Evolutionary conservation across 805 yeast genomes (phyloP).

Genomic region (Cyberlindnera xylosilytica): DNA sequence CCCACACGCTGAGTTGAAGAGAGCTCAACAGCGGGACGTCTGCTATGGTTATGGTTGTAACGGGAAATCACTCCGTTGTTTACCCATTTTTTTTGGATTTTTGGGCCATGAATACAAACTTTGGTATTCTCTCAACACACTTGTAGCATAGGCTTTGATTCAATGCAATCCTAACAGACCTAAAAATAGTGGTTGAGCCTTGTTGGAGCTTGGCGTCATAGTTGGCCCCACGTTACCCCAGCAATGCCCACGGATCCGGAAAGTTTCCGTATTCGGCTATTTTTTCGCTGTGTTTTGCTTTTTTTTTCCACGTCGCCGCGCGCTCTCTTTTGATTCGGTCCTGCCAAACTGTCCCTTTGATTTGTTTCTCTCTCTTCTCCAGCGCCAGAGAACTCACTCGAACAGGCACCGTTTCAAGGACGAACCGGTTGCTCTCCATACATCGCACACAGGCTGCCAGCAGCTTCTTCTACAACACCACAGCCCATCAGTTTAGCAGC

Average conservation of each 20-base stretch:
- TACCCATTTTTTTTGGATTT: conserved; percentile 13
- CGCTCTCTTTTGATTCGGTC: neutral
- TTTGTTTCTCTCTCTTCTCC: neutral
- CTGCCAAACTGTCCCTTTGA: neutral
- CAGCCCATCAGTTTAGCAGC: no score
- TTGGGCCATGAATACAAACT: conserved; percentile 2
- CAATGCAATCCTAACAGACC: no score
- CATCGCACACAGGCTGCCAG: no score
- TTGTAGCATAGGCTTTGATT: neutral
- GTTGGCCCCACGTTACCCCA: neutral
- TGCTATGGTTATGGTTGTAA: neutral
- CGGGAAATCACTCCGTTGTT: conserved; percentile 1
- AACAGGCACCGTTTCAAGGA: no score
- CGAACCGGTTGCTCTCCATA: no score
- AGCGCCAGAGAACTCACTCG: no score
- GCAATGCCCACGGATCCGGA: neutral
- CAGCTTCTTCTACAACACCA: no score
- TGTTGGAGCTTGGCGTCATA: no score
- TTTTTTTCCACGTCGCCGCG: neutral
- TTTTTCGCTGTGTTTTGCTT: neutral
- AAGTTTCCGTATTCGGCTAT: neutral
- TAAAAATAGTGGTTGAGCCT: no score
- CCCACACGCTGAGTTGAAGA: no score
- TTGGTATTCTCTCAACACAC: neutral
- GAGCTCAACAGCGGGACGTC: neutral